Base-by-base conservation (phyloP, 441 rosid genomes). In the Arabidopsis lyrata region DNA sequence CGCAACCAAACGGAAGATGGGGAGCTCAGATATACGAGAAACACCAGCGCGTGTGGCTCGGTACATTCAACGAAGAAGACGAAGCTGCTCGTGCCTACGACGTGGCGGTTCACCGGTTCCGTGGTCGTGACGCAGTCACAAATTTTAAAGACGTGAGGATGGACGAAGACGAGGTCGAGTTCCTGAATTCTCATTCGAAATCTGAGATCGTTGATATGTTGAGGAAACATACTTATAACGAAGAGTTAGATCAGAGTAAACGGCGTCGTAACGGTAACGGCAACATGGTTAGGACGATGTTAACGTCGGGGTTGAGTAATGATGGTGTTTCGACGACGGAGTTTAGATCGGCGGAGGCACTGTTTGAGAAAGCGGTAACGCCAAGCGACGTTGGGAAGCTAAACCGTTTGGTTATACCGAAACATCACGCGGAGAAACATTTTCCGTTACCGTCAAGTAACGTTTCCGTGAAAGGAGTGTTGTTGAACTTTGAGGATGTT, bases 1-100 rank as follows among this genome's bases (percentile, higher is more conserved):
- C 98, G 0, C 98, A 95, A 73, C 99, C 98, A 0, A 95, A 95
- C 77, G 98, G 98, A 36, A 86, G 98, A 0, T 95, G 99, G 99
- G 98, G 99, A 0, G 96, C 99, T 18, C 98, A 95, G 90, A 95
- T 95, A 73, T 95, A 95, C 85, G 99, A 92, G 94, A 95, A 95
- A 80, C 99, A 95, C 69, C 97, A 92, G 73, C 86, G 97, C 24
- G 98, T 95, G 68, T 95, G 99, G 99, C 93, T 95, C 1, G 99
- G 99, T 2, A 95, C 99, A 8, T 95, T 95, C 81, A 95, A 89
- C 78, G 95, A 89, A 55, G 98, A 95, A 79, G 91, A 89, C 48
- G 99, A 92, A 61, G 99, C 99, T 0, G 98, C 98, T 5, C 80
- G 74, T 69, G 88, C 96, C 32, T 95, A 95, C 55, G 99, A 95